These are phyloP conservation scores for Aspergillus cristatus DNA, from an alignment of 495 filamentous ascomycete species.

Conservation along the genomic window DNA sequence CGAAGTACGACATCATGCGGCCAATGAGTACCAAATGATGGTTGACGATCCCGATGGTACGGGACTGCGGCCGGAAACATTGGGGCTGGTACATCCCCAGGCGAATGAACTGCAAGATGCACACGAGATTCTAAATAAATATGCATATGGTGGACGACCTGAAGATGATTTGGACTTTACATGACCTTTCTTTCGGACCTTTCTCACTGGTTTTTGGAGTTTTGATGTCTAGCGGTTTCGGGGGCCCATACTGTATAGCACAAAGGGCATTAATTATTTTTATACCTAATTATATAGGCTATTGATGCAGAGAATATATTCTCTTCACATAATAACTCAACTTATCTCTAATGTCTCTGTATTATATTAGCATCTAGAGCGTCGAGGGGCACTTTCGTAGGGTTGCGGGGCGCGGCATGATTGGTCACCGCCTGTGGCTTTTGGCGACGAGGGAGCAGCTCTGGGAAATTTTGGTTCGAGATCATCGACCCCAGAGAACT, in stretches of 20 bases:
- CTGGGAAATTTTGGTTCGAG: conserved; percentile 39
- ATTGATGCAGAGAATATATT: too few species aligned
- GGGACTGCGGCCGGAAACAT: conserved; percentile 28
- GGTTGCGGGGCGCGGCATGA: conserved; percentile 21
- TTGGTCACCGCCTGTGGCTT: conserved; percentile 32
- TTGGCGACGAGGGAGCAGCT: conserved; percentile 26
- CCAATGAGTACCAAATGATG: conserved; percentile 39
- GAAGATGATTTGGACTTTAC: conserved; percentile 34
- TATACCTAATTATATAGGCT: too few species aligned
- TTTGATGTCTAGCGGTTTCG: too few species aligned
- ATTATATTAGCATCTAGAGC: too few species aligned
- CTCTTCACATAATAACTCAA: too few species aligned
- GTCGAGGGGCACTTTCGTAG: conserved; percentile 3
- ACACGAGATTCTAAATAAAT: conserved; percentile 33
- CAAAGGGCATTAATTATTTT: too few species aligned
- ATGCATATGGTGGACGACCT: conserved; percentile 32
- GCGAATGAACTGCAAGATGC: conserved; percentile 37
- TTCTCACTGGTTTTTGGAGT: conserved; percentile 5
- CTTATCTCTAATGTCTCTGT: too few species aligned
- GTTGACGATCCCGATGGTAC: conserved; percentile 30
- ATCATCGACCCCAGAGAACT: conserved; percentile 9
- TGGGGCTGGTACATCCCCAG: conserved; percentile 33
- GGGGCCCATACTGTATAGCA: too few species aligned
- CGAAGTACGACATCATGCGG: conserved; percentile 30
- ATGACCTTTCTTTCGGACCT: conserved; percentile 9